Conservation (phyloP, 1,284 basidiomycete species). For the Coniferiporia sulphurascens region DNA sequence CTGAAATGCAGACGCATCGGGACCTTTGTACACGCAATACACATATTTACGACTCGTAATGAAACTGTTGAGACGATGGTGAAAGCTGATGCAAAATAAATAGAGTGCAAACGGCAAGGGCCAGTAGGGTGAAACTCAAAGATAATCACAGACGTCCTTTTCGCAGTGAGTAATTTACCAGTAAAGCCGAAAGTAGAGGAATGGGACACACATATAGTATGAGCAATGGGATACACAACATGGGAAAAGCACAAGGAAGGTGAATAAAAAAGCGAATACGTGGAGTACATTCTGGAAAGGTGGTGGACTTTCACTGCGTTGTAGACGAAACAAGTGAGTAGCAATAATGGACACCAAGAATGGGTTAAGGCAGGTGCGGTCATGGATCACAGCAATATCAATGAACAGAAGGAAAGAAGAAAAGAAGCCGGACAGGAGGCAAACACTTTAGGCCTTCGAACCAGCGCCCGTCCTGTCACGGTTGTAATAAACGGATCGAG, state of each 20-base stretch:
- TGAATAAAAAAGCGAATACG: not conserved
- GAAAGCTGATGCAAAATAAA: no score
- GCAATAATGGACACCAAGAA: not conserved
- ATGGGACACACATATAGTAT: not conserved
- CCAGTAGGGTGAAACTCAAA: no score
- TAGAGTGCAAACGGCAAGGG: no score
- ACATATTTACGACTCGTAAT: no score
- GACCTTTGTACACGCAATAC: no score
- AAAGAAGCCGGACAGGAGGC: not conserved
- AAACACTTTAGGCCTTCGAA: not conserved
- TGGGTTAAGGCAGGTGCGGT: not conserved
- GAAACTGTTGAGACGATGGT: no score
- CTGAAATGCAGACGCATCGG: no score
- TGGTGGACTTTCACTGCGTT: not conserved
- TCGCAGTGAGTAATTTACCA: no score
- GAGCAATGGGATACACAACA: not conserved
- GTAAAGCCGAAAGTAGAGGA: no score
- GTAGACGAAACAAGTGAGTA: not conserved
- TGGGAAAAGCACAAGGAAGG: not conserved
- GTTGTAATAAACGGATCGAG: constrained; percentile 16
- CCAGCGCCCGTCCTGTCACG: constrained; percentile 4
- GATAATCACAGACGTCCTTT: no score
- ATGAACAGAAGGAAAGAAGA: not conserved
- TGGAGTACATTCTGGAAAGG: not conserved
- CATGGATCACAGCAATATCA: not conserved